Evolutionary conservation across 352 stramenopile species (phyloP), one percentile per base, ranked within the genome.

Genomic region (Globisporangium yorkense): DNA sequence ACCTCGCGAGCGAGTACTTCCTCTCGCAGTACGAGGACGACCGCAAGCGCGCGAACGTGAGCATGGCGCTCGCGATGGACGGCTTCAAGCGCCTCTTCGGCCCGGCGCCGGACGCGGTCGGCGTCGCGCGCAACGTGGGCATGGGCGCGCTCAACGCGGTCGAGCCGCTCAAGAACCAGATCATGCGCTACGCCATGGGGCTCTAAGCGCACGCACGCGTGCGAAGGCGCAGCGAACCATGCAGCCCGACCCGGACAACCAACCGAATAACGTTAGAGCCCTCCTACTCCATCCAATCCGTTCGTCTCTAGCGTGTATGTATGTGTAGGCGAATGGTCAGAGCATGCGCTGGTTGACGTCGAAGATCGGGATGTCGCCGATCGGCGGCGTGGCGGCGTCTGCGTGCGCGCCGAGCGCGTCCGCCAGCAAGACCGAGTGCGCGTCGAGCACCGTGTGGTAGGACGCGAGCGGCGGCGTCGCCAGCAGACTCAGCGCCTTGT

Each of bases 61-160:
- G 68, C 35, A 96, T 94, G 84, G 75, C 81, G 59, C 50, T 93
- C 53, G 81, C 84, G 43, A 92, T 96, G 77, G 87, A 96, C 66
- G 83, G 82, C 53, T 94, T 96, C 72, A 96, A 96, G 81, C 80
- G 84, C 12, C 72, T 96, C 50, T 96, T 94, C 58, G 85, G 85
- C 48, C 80, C 81, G 21, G 70, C 74, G 3, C 81, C 84, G 0
- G 80, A 92, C 51, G 75, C 81, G 0, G 66, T 94, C 16, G 77
- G 74, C 41, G 77, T 89, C 50, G 84, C 82, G 51, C 79, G 87
- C 52, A 93, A 92, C 74, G 74, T 94, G 45, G 87, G 87, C 63
- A 94, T 96, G 84, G 76, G 78, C 58, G 78, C 82, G 52, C 72
- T 96, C 57, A 94, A 96, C 66, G 81, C 85, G 39, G 77, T 92